Conservation (phyloP, 352 stramenopile species). For the Phytopythium sindhum region DNA sequence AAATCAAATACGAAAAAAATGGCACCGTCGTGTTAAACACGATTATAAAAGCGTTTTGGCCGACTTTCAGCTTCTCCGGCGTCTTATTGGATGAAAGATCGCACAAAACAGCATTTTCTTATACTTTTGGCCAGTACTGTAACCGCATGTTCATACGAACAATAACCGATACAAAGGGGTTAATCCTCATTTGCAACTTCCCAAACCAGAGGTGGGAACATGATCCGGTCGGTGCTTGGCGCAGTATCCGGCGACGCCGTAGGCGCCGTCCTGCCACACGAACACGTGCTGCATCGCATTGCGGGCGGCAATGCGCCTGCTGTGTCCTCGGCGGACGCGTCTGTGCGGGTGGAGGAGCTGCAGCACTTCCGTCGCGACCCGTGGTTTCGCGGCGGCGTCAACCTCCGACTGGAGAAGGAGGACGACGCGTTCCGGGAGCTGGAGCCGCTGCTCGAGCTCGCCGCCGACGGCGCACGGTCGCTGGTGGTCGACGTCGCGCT, state of each 20-base stretch:
- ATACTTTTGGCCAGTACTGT: no score
- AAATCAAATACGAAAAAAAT: no score
- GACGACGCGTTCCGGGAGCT: constrained; percentile 76
- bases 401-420: constrained; percentile 61
- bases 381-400: constrained; percentile 30
- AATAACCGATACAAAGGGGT: no score
- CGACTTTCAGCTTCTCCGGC: no score
- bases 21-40: no score
- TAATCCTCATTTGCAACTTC: neutral
- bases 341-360: constrained; percentile 51
- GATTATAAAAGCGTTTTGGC: no score
- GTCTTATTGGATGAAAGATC: no score
- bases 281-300: constrained; percentile 60
- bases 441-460: constrained; percentile 22
- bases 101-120: no score
- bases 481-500: constrained; percentile 57
- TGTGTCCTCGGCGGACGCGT: constrained; percentile 4
- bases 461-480: constrained; percentile 8
- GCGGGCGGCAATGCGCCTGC: neutral
- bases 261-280: constrained; percentile 43
- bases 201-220: constrained; percentile 7
- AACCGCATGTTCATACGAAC: no score
- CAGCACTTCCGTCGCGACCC: constrained; percentile 47
- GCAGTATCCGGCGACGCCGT: constrained; percentile 36
- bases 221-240: constrained; percentile 54